Evolutionary conservation across 1,284 basidiomycete species (phyloP), one percentile per base, ranked within the genome.

Genomic region (Fistulina hepatica): DNA sequence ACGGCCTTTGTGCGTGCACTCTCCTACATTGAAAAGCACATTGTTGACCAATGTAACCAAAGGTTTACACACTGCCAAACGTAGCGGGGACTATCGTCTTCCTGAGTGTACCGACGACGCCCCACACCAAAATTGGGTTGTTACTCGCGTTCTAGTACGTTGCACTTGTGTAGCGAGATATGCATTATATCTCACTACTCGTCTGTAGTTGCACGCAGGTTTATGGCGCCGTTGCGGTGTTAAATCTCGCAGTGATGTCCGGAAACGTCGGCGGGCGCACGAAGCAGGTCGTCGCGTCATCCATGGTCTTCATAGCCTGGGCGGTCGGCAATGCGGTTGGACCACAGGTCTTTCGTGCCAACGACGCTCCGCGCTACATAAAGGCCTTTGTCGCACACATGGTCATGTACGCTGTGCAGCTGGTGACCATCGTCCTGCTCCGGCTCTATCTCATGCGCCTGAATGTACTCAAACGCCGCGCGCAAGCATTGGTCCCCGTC

Each of bases 1-100:
- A 55, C 65, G 21, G 64, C 60, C 15, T 63, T 65, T 43, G 63
- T 66, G 38, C 46, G 63, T 52, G n/a, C 8, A 20, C 24, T 34
- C 33, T 4, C 25, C 15, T 33, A 17, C 9, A 5, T 17, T 11
- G 8, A 4, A 1, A 16, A 10, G 17, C 24, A 16, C n/a, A 17
- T 13, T 28, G 11, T 5, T 34, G 8, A 25, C 11, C 12, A 15
- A 11, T 12, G 20, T 16, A 5, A 21, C 15, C 30, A 12, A 24
- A 65, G 63, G 47, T 67, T 2, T 70, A 65, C 45, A 69, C 68
- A 1, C 46, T 71, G 4, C 69, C 68, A 2, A 69, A 67, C 48
- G 53, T 71, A 25, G 62, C 61, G 9, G 67, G 67, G 17, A 68
- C 69, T 1, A 63, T 71, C 26, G 65, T 69, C 21, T 69, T 71